Evolutionary conservation across 2,329 filamentous ascomycete species (phyloP).

Genomic region (Sporothrix humicola): DNA sequence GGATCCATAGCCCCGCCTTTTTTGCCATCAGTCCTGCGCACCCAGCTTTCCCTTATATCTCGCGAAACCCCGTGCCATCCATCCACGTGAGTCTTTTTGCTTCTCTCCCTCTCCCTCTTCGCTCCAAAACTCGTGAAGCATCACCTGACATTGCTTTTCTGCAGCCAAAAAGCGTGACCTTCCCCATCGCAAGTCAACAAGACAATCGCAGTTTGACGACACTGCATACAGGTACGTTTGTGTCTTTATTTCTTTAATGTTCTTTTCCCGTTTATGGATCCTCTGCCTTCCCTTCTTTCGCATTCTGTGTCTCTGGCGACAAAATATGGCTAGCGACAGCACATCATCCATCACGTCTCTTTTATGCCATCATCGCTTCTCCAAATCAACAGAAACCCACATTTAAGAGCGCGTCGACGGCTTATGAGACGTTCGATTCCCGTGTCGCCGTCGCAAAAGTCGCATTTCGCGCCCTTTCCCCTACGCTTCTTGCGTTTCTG

Average conservation of each 20-base stretch:
- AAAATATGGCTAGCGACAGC: not conserved
- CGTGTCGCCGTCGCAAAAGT: conserved; percentile 1
- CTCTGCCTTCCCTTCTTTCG: not conserved
- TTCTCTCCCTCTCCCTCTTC: conserved; percentile 18
- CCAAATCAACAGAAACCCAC: conserved; percentile 7
- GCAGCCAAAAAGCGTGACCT: conserved; percentile 38
- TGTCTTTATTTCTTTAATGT: not conserved
- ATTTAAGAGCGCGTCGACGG: conserved; percentile 28
- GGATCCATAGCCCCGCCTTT: conserved; percentile 31
- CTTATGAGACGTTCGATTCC: not conserved
- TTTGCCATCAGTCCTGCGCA: not conserved
- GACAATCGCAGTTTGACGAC: conserved; percentile 20
- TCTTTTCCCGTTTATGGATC: not conserved
- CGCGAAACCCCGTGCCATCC: conserved; percentile 39
- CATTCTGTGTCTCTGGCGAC: not conserved
- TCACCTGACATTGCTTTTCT: conserved; percentile 41
- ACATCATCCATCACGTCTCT: not conserved
- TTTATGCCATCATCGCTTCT: not conserved
- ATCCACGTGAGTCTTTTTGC: conserved; percentile 38
- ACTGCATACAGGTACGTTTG: conserved; percentile 38
- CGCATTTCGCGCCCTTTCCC: not conserved
- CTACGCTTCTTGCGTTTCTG: not conserved
- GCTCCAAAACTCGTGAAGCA: conserved; percentile 39
- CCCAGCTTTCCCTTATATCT: conserved; percentile 36
- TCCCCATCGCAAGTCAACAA: conserved; percentile 25